A percentile compares a stretch with the other conserved stretches of the same genome.
These are phyloP conservation scores for Entomortierella beljakovae DNA, from an alignment of 192 early-diverging fungal species.

Conservation along the genomic window DNA sequence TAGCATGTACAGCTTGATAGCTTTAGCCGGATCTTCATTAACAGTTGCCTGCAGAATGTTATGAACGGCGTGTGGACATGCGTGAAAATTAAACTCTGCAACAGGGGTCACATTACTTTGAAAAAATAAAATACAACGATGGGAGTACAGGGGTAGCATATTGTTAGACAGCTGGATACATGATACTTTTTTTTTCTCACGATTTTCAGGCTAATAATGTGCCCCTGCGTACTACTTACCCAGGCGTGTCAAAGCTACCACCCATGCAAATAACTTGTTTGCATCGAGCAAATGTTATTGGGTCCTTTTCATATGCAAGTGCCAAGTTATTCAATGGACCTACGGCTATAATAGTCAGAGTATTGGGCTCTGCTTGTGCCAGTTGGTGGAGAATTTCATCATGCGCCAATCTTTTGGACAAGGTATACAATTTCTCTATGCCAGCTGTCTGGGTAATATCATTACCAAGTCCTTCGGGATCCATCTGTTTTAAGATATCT, in stretches of 20 bases:
- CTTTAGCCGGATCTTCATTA: conserved; percentile 32
- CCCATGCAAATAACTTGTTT: conserved; percentile 63
- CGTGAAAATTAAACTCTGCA: conserved; percentile 64
- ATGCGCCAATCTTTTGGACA: conserved; percentile 48
- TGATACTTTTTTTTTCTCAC: not conserved
- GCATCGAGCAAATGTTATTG: conserved; percentile 55
- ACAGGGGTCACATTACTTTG: conserved; percentile 55
- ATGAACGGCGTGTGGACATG: conserved; percentile 59
- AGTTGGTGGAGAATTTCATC: conserved; percentile 63
- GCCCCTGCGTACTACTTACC: no score
- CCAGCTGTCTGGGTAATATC: conserved; percentile 19
- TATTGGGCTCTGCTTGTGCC: conserved; percentile 49
- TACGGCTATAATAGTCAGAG: conserved; percentile 58
- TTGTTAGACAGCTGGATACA: not conserved
- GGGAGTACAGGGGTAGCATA: not conserved
- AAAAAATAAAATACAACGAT: not conserved
- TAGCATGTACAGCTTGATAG: conserved; percentile 52
- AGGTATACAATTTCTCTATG: conserved; percentile 28
- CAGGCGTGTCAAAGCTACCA: conserved; percentile 41
- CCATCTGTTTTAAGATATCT: conserved; percentile 26
- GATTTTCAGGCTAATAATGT: no score
- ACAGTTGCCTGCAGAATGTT: conserved; percentile 43
- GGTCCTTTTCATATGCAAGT: conserved; percentile 56
- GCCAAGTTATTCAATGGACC: conserved; percentile 65
- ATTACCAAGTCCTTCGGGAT: conserved; percentile 34